Evolutionary conservation across 768 basidiomycete species (phyloP), one percentile per base, ranked within the genome.

Genomic region (Suillus paluster): DNA sequence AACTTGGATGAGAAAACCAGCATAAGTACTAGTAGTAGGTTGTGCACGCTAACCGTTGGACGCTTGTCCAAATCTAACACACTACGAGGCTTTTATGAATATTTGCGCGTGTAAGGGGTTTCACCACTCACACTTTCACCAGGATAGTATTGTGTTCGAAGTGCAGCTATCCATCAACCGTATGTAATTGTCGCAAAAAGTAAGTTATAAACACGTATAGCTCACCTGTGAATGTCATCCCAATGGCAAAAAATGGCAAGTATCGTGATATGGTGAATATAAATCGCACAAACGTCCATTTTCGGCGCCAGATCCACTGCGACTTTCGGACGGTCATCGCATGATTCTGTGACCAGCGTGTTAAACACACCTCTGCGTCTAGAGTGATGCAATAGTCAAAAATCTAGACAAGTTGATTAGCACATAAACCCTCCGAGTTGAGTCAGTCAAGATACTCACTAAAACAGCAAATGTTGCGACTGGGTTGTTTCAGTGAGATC

Each of bases 201-300:
- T 15, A 3, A 41, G n/a, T 34, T 0, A 34, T 36, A 10, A 8
- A 14, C 39, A 41, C 39, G 27, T 17, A 25, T 21, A 6, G 23
- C 6, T 25, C 25, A 48, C 46, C 46, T 15, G 14, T 15, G 46
- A 33, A 61, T 12, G 62, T 63, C 62, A 71, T 46, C 5, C 61
- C 58, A 15, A 69, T 54, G 14, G n/a, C 42, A 52, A 74, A 4
- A 36, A 72, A 68, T 30, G 73, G 57, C 39, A 74, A 57, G 58
- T 74, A 74, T 64, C 71, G 72, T 49, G 72, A 58, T 10, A 72
- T 7, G 6, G 70, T 68, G 53, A 72, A 72, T 19, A 74, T 58
- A 25, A 67, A 39, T 39, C 71, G 70, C 41, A 72, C 39, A 7
- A 21, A 23, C n/a, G 58, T 63, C 71, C 71, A 74, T 39, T 59